These are phyloP conservation scores for Fusarium sacchari DNA, from an alignment of 2,329 filamentous ascomycete species.

Conservation along the genomic window DNA sequence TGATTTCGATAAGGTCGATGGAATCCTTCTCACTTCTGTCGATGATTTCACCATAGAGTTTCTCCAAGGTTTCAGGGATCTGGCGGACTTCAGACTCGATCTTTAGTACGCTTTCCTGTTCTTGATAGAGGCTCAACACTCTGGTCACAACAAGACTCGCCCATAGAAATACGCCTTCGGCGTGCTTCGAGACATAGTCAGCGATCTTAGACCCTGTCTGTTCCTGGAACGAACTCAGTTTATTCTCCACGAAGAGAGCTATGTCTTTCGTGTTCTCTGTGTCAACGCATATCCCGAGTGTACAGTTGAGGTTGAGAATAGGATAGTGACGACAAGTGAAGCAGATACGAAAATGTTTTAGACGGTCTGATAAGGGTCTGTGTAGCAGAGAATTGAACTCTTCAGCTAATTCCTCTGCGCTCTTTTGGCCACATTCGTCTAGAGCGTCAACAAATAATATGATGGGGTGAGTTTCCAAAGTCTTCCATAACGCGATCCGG, in stretches of 20 bases:
- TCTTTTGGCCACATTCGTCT: conserved; percentile 47
- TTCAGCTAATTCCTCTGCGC: conserved; percentile 30
- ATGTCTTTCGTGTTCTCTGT: conserved; percentile 47
- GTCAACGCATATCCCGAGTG: conserved; percentile 45
- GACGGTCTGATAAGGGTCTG: not conserved
- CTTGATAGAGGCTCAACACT: conserved; percentile 18
- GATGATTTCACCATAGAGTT: conserved; percentile 41
- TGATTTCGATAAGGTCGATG: not conserved
- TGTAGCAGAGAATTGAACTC: conserved; percentile 36
- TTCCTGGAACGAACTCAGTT: conserved; percentile 19
- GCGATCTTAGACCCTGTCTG: not conserved
- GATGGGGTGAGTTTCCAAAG: conserved; percentile 33
- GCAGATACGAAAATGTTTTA: conserved; percentile 41
- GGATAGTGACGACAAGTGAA: conserved; percentile 49
- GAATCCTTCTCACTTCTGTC: conserved; percentile 19
- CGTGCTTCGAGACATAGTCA: conserved; percentile 37
- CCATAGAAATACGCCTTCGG: conserved; percentile 52
- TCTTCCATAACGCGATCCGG: conserved; percentile 24
- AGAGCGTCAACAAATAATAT: conserved; percentile 50
- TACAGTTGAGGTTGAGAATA: conserved; percentile 30
- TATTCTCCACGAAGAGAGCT: conserved; percentile 38
- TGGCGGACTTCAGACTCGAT: conserved; percentile 38
- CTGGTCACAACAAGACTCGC: conserved; percentile 44
- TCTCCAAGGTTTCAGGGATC: conserved; percentile 39
- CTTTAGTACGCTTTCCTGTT: no score